These are phyloP conservation scores for Fusarium scirpi DNA, from an alignment of 2,329 filamentous ascomycete genomes.

Conservation along the genomic window DNA sequence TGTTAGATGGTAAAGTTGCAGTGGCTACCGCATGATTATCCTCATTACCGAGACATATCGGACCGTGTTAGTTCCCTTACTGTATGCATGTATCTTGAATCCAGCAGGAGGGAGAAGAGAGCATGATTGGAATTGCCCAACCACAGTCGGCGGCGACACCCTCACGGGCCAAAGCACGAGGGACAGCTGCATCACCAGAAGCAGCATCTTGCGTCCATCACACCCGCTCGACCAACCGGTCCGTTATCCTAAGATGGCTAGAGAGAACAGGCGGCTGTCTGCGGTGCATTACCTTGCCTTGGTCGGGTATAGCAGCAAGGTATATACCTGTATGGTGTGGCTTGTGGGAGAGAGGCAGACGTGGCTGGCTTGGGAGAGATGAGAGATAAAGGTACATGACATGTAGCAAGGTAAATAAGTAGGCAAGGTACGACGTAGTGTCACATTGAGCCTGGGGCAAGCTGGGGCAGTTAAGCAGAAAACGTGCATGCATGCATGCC, in stretches of 20 bases:
- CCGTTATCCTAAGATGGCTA: constrained; percentile 37
- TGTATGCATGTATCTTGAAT: neutral
- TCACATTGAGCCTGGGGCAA: constrained; percentile 31
- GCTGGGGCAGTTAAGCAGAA: constrained; percentile 20
- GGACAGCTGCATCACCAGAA: constrained; percentile 35
- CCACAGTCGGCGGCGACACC: constrained; percentile 11
- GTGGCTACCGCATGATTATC: constrained; percentile 4
- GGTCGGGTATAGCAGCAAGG: constrained; percentile 26
- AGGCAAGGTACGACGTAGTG: constrained; percentile 23
- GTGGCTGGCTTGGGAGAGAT: constrained; percentile 38
- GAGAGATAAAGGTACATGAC: constrained; percentile 25
- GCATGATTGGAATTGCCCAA: constrained; percentile 19
- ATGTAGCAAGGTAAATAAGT: constrained; percentile 10
- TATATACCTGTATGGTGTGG: constrained; percentile 23
- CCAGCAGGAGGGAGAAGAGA: neutral
- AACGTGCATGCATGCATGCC: neutral
- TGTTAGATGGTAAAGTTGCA: neutral
- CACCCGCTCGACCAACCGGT: constrained; percentile 38
- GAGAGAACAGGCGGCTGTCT: constrained; percentile 28
- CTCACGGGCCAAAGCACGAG: constrained; percentile 26
- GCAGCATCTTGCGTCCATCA: constrained; percentile 40
- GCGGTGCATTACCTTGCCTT: constrained; percentile 14
- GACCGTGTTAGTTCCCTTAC: constrained; percentile 5
- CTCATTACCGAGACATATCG: constrained; percentile 26
- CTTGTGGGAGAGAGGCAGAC: constrained; percentile 31